A percentile compares a stretch with the other conserved stretches of the same genome.
Evolutionary conservation across 345 rosid species (phyloP).

Genomic region (Brassica nigra): DNA sequence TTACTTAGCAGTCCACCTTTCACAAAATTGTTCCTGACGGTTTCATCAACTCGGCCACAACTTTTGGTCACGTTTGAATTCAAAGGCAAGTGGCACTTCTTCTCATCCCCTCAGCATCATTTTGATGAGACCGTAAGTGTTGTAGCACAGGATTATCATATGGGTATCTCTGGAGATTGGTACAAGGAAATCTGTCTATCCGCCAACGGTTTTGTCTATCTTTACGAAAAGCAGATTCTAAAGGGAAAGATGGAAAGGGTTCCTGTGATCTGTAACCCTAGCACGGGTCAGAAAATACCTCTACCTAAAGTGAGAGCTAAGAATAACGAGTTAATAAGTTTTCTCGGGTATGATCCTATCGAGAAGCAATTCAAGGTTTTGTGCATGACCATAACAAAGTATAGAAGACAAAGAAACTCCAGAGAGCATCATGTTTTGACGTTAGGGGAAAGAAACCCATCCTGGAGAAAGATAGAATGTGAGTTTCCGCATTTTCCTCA

Average conservation of each 20-base stretch:
- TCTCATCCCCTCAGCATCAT: background rate
- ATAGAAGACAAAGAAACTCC: background rate
- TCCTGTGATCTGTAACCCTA: conserved; percentile 11
- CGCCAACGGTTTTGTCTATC: background rate
- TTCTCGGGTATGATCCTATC: conserved; percentile 16
- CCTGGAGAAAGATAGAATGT: background rate
- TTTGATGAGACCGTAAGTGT: background rate
- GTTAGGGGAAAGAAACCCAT: background rate
- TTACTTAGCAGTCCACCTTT: background rate
- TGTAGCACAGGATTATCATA: background rate
- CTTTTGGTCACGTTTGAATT: background rate
- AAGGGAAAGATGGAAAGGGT: background rate
- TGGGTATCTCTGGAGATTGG: background rate
- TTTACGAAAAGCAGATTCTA: background rate
- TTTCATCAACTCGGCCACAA: background rate
- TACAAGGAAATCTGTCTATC: background rate
- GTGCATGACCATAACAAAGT: background rate
- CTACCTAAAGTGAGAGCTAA: background rate
- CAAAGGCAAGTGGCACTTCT: background rate
- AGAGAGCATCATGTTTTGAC: background rate
- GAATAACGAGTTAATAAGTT: background rate
- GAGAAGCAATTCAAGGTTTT: background rate
- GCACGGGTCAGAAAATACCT: background rate
- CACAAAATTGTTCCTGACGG: background rate
- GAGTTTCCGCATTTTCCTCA: background rate